Percentiles rank a stretch among this genome's conserved stretches.
These are phyloP conservation scores for Globisporangium canariense DNA, from an alignment of 352 stramenopile genomes.

Conservation along the genomic window DNA sequence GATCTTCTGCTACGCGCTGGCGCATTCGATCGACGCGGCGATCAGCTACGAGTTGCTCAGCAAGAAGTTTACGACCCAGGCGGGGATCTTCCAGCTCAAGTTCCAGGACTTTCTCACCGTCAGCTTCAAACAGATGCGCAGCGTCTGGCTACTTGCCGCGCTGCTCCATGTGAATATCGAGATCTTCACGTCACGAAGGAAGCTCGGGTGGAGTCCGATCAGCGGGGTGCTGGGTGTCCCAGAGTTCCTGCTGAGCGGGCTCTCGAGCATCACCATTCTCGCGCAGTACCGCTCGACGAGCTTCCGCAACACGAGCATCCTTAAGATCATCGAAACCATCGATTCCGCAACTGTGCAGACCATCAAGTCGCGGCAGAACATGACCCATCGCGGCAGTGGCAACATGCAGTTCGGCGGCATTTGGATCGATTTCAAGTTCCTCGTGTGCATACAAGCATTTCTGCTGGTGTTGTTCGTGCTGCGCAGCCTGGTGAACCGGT, in stretches of 20 bases:
- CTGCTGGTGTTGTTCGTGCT: neutral
- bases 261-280: conserved; percentile 13
- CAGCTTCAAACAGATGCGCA: conserved; percentile 19
- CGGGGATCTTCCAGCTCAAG: conserved; percentile 7
- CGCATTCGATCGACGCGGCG: conserved; percentile 16
- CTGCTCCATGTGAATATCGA: neutral
- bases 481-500: neutral
- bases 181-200: conserved; percentile 3
- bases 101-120: conserved; percentile 9
- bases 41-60: conserved; percentile 16
- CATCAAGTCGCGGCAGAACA: conserved; percentile 5
- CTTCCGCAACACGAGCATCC: conserved; percentile 8
- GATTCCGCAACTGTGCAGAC: neutral
- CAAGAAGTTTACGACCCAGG: conserved; percentile 9
- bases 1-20: conserved; percentile 19
- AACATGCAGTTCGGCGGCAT: conserved; percentile 8
- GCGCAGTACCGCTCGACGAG: conserved; percentile 2
- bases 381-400: conserved; percentile 2
- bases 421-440: conserved; percentile 13
- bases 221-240: conserved; percentile 6
- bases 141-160: conserved; percentile 14
- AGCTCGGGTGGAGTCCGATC: conserved; percentile 6
- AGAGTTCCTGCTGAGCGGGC: conserved; percentile 7
- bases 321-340: neutral
- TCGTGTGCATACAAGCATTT: conserved; percentile 1